Evolutionary conservation across 2,329 filamentous ascomycete species (phyloP).

Genomic region (Arachnopeziza araneosa): DNA sequence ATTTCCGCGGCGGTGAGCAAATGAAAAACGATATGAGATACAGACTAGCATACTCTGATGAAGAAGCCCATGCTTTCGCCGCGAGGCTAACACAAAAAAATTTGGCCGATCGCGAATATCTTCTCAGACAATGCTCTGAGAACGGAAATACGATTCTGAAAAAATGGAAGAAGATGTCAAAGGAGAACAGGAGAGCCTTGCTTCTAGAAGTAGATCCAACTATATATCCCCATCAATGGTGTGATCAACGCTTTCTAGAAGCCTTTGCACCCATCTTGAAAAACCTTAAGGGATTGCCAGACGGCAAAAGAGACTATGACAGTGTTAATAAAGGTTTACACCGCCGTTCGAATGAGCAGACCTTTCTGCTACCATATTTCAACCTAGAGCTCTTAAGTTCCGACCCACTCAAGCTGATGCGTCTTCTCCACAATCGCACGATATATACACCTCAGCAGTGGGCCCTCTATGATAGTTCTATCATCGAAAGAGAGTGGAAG

Average conservation of each 20-base stretch:
- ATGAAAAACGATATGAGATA: background rate
- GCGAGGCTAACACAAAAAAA: background rate
- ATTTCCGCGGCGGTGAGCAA: background rate
- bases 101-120: background rate
- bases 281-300: too few species aligned
- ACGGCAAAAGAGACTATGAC: too few species aligned
- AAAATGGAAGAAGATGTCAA: background rate
- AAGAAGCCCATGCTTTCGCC: background rate
- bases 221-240: background rate
- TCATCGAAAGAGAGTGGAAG: constrained; percentile 1
- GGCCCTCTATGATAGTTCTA: constrained; percentile 1
- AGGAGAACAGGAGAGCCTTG: background rate
- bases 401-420: background rate
- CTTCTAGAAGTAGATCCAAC: background rate
- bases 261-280: too few species aligned
- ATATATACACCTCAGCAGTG: constrained; percentile 6
- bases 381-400: background rate
- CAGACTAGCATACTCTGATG: background rate
- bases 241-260: background rate
- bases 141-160: background rate
- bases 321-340: background rate
- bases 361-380: background rate
- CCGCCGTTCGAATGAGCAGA: background rate
- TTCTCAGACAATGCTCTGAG: background rate
- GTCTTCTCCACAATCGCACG: constrained; percentile 5